A percentile compares a stretch with the other conserved stretches of the same genome.
These are phyloP conservation scores for Periconia digitata DNA, from an alignment of 2,329 filamentous ascomycete species.

Conservation along the genomic window DNA sequence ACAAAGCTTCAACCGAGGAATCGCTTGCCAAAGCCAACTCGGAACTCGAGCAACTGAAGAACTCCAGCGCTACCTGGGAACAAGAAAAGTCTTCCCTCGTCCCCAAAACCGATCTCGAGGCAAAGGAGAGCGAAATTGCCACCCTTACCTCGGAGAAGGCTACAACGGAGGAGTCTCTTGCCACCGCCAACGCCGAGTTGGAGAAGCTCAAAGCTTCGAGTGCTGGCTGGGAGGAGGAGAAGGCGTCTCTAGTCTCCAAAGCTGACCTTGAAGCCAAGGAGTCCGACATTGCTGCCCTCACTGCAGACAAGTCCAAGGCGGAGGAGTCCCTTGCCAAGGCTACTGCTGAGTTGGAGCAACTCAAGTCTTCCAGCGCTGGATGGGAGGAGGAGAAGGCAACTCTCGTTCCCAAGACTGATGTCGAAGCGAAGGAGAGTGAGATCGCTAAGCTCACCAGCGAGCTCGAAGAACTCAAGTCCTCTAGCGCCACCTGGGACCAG, in stretches of 20 bases:
- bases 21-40: constrained; percentile 20
- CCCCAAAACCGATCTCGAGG: constrained; percentile 29
- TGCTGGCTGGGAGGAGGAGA: constrained; percentile 14
- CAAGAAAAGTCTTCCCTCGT: constrained; percentile 14
- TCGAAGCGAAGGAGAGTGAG: constrained; percentile 13
- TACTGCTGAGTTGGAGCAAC: constrained; percentile 19
- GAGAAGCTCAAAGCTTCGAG: constrained; percentile 20
- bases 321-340: constrained; percentile 11
- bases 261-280: constrained; percentile 31
- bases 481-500: constrained; percentile 13
- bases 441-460: constrained; percentile 20
- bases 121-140: constrained; percentile 27
- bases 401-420: constrained; percentile 19
- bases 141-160: constrained; percentile 22
- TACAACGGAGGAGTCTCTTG: constrained; percentile 15
- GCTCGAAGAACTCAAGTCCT: constrained; percentile 22
- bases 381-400: constrained; percentile 5
- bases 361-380: constrained; percentile 17
- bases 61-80: constrained; percentile 10
- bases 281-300: constrained; percentile 21
- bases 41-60: constrained; percentile 23
- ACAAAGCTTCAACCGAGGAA: constrained; percentile 21
- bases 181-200: constrained; percentile 20
- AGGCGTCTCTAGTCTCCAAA: constrained; percentile 19
- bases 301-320: constrained; percentile 10